Conservation (phyloP, 169 alveolate species). For the Plasmodium blacklocki region DNA sequence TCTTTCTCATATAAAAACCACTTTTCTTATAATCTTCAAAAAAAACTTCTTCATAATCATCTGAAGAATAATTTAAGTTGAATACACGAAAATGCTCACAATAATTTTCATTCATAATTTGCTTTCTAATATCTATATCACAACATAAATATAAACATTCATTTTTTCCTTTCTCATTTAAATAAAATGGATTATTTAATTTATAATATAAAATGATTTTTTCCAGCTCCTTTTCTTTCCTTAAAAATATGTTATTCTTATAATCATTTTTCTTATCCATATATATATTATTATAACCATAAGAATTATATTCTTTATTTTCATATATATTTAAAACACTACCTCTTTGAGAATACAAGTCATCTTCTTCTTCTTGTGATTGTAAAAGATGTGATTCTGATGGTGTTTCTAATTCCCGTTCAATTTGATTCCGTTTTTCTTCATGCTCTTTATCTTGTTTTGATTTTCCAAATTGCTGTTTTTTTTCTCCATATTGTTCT, state of each 20-base stretch:
- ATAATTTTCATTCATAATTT: constrained; percentile 23
- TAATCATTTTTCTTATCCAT: not conserved
- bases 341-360: too few species aligned
- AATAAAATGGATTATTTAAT: constrained; percentile 33
- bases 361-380: too few species aligned
- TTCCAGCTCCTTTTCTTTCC: constrained; percentile 14
- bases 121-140: constrained; percentile 42
- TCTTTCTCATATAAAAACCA: not conserved
- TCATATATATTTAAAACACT: too few species aligned
- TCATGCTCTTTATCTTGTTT: not conserved
- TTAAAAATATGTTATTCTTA: not conserved
- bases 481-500: not conserved
- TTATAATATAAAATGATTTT: constrained; percentile 39
- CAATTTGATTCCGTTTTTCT: not conserved
- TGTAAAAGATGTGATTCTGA: too few species aligned
- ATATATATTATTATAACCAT: not conserved
- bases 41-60: constrained; percentile 42
- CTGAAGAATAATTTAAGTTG: constrained; percentile 23
- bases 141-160: constrained; percentile 48
- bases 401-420: not conserved
- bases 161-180: constrained; percentile 28
- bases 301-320: too few species aligned
- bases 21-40: not conserved
- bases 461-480: not conserved
- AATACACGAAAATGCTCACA: constrained; percentile 28